Conservation (phyloP, 257 asterid species). For the Nicotiana benthamiana region DNA sequence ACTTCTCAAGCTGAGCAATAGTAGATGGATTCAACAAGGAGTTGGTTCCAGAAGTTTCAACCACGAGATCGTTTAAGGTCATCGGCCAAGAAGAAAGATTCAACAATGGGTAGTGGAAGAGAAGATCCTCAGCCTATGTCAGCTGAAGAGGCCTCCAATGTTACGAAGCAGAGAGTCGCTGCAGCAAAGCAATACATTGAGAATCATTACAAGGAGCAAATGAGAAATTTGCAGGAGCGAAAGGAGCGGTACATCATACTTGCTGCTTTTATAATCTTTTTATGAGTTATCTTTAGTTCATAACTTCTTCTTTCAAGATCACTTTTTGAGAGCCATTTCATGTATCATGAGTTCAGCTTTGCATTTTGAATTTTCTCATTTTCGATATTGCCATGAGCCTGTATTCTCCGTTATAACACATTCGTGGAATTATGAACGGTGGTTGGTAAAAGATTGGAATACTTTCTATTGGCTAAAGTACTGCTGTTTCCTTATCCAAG, state of each 20-base stretch:
- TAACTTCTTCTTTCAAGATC: background rate
- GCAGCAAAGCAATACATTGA: slow-evolving; percentile 98
- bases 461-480: background rate
- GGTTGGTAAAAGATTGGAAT: background rate
- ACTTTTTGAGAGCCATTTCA: background rate
- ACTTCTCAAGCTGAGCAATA: slow-evolving; percentile 32
- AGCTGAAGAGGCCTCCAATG: slow-evolving; percentile 80
- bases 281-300: slow-evolving; percentile 3
- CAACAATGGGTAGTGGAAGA: slow-evolving; percentile 56
- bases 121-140: slow-evolving; percentile 52
- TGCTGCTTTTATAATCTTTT: background rate
- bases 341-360: background rate
- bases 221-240: slow-evolving; percentile 87
- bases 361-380: background rate
- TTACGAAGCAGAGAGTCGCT: slow-evolving; percentile 88
- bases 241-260: slow-evolving; percentile 63
- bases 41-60: slow-evolving; percentile 82
- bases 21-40: slow-evolving; percentile 78
- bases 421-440: background rate
- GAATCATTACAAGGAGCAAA: slow-evolving; percentile 95
- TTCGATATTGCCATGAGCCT: background rate
- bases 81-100: slow-evolving; percentile 50
- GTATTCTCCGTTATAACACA: background rate
- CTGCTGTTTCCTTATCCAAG: background rate
- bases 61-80: slow-evolving; percentile 71